phyloP scores from a whole-genome alignment of 805 yeast species.

The Blastobotrys mokoenaii region DNA sequence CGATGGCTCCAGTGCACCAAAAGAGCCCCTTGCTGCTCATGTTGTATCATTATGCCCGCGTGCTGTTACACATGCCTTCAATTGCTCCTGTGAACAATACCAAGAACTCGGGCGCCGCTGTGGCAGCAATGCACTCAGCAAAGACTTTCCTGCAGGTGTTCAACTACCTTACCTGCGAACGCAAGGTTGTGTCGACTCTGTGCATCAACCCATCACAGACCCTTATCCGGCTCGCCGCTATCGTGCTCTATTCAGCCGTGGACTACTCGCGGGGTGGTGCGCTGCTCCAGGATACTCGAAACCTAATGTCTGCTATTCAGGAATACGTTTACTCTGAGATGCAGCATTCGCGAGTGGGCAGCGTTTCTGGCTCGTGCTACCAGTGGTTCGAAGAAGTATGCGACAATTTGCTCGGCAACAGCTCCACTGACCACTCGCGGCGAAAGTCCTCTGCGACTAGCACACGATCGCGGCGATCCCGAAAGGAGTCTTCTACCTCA shows the following conservation, averaged over 20 bases:
- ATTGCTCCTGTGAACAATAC: conserved; percentile 18
- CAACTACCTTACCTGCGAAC: conserved; percentile 19
- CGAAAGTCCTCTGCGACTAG: background rate
- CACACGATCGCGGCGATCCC: background rate
- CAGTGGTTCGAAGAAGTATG: conserved; percentile 13
- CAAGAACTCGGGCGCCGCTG: conserved; percentile 22
- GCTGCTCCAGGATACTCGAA: conserved; percentile 59
- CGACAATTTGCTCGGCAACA: background rate
- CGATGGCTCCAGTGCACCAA: conserved; percentile 22
- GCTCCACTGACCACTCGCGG: background rate
- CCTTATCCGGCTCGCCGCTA: conserved; percentile 18
- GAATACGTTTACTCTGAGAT: conserved; percentile 17
- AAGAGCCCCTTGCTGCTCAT: conserved; percentile 39
- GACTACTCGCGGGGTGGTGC: conserved; percentile 83
- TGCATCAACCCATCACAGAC: conserved; percentile 22
- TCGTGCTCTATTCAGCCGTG: conserved; percentile 46
- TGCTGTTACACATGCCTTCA: conserved; percentile 54
- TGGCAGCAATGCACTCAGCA: conserved; percentile 28
- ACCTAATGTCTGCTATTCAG: conserved; percentile 33
- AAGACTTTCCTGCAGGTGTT: conserved; percentile 23
- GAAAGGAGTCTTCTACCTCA: no score
- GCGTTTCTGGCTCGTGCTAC: conserved; percentile 13
- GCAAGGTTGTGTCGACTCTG: conserved; percentile 22
- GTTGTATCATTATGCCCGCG: conserved; percentile 53
- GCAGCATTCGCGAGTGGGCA: conserved; percentile 18